Percentiles rank a stretch among this genome's conserved stretches.
Conservation (phyloP, 1,284 basidiomycete species). For the Phenoliferia sp. region DNA sequence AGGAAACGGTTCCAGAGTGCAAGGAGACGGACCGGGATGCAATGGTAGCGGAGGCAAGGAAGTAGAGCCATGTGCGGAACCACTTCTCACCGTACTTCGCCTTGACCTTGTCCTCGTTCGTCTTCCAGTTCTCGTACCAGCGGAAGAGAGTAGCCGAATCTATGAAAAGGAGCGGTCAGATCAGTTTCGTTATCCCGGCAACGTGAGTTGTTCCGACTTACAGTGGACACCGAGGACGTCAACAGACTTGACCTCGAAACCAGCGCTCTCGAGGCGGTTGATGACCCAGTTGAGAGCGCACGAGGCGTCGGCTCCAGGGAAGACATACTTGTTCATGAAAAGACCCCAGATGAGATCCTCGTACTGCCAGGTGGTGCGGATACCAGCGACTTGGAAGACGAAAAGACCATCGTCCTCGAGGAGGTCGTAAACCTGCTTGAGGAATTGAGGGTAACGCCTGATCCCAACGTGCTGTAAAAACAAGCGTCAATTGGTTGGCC, state of each 20-base stretch:
- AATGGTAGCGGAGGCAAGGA: slow-evolving; percentile 37
- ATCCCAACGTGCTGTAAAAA: slow-evolving; percentile 77
- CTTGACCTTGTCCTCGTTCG: slow-evolving; percentile 70
- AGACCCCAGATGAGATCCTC: slow-evolving; percentile 95
- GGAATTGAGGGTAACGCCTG: slow-evolving; percentile 83
- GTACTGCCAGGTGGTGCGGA: slow-evolving; percentile 92
- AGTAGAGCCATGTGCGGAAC: slow-evolving; percentile 43
- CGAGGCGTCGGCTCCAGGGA: slow-evolving; percentile 95
- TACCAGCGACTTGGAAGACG: slow-evolving; percentile 92
- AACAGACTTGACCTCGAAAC: slow-evolving; percentile 93
- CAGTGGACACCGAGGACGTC: slow-evolving; percentile 68
- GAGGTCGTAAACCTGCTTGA: slow-evolving; percentile 85
- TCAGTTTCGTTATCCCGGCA: not conserved
- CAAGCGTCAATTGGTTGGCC: too few relatives aligned
- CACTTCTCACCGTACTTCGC: slow-evolving; percentile 80
- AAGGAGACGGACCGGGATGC: slow-evolving; percentile 44
- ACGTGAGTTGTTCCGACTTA: not conserved
- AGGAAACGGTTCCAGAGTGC: slow-evolving; percentile 14
- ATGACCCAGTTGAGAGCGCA: slow-evolving; percentile 96
- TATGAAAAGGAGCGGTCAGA: not conserved
- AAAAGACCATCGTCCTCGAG: slow-evolving; percentile 92
- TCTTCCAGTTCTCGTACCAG: slow-evolving; percentile 80
- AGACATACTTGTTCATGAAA: slow-evolving; percentile 65
- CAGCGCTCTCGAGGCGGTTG: slow-evolving; percentile 72
- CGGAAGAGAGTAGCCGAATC: slow-evolving; percentile 85